Evolutionary conservation across 805 yeast genomes (phyloP).

Genomic region (Teunomyces kruisii): DNA sequence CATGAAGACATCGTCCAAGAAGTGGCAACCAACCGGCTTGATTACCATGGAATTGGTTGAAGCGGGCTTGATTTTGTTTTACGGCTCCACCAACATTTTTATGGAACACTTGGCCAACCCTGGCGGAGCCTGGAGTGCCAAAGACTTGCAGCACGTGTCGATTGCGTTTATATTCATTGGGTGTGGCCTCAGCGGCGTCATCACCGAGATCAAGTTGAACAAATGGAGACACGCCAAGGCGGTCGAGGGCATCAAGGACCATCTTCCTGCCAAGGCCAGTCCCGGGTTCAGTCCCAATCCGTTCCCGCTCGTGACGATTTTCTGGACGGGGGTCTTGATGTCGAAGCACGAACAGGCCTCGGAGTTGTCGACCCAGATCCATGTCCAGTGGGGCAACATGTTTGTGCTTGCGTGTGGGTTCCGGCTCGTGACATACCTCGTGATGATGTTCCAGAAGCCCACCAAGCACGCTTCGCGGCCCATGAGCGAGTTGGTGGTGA

Average conservation of each 20-base stretch:
- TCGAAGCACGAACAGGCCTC: constrained; percentile 91
- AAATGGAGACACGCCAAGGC: constrained; percentile 57
- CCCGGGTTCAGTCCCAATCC: constrained; percentile 92
- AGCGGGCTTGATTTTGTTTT: constrained; percentile 74
- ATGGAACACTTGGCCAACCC: constrained; percentile 72
- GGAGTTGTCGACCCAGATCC: constrained; percentile 71
- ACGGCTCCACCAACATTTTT: constrained; percentile 87
- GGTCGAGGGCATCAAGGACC: constrained; percentile 13
- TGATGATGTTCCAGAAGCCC: constrained; percentile 46
- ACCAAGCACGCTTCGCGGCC: constrained; percentile 48
- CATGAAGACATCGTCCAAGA: constrained; percentile 1
- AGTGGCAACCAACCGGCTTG: constrained; percentile 32
- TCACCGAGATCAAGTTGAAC: constrained; percentile 67
- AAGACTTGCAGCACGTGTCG: constrained; percentile 85
- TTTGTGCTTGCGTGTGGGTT: constrained; percentile 80
- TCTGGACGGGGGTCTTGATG: constrained; percentile 96
- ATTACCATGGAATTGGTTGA: constrained; percentile 86
- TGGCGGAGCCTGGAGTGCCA: constrained; percentile 85
- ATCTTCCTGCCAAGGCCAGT: constrained; percentile 29
- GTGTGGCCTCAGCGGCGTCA: constrained; percentile 86
- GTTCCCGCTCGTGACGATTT: constrained; percentile 88
- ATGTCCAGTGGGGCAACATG: constrained; percentile 89
- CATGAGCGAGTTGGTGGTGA: constrained; percentile 76
- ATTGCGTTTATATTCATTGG: constrained; percentile 92
- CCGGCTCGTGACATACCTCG: constrained; percentile 61